Evolutionary conservation across 1,284 basidiomycete genomes (phyloP).

Genomic region (Ustilago loliicola): DNA sequence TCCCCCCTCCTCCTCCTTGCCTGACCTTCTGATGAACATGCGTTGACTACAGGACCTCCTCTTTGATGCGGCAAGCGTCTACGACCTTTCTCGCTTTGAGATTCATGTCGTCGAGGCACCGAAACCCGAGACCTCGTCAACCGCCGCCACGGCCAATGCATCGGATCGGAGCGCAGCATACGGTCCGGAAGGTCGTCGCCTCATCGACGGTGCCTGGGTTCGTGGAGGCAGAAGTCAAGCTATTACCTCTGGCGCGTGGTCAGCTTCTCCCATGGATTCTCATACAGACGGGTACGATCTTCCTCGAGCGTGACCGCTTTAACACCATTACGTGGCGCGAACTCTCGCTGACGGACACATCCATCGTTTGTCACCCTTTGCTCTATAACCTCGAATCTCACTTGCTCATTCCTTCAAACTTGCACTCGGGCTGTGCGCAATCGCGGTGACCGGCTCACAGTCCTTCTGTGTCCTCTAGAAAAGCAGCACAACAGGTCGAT

Average conservation of each 20-base stretch:
- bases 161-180: background rate
- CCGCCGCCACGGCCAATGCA: background rate
- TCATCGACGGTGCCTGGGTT: slow-evolving; percentile 53
- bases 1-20: background rate
- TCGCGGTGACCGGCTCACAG: background rate
- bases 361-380: background rate
- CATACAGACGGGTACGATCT: slow-evolving; percentile 50
- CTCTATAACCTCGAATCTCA: background rate
- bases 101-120: slow-evolving; percentile 58
- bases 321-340: background rate
- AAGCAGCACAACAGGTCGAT: background rate
- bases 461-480: background rate
- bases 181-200: slow-evolving; percentile 18
- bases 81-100: slow-evolving; percentile 59
- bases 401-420: background rate
- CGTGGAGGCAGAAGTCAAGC: slow-evolving; percentile 52
- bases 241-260: slow-evolving; percentile 59
- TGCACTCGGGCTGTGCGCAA: background rate
- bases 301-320: slow-evolving; percentile 17
- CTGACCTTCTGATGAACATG: no score
- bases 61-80: slow-evolving; percentile 61
- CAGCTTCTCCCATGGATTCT: slow-evolving; percentile 26
- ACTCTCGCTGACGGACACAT: slow-evolving; percentile 8
- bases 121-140: background rate
- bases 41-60: slow-evolving; percentile 55